A percentile compares a stretch with the other conserved stretches of the same genome.
Conservation (phyloP, 306 rosid species). For the Sesbania bispinosa region DNA sequence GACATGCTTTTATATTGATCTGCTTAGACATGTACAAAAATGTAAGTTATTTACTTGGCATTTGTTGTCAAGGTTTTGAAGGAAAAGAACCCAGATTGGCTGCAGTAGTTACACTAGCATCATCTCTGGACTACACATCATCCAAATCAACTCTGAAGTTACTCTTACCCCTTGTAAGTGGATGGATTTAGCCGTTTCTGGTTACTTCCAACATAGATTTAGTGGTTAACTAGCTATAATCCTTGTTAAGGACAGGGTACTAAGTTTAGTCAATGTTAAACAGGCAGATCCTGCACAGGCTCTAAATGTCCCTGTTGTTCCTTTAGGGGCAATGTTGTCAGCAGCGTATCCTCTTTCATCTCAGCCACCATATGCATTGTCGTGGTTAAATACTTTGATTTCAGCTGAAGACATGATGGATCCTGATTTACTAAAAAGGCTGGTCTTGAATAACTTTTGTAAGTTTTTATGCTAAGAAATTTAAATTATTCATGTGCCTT, state of each 20-base stretch:
- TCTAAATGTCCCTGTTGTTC: slow-evolving; percentile 89
- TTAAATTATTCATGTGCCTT: not conserved
- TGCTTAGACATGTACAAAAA: slow-evolving; percentile 5
- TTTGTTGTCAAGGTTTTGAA: slow-evolving; percentile 59
- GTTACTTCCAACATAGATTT: not conserved
- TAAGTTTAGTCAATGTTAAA: slow-evolving; percentile 41
- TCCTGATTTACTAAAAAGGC: slow-evolving; percentile 76
- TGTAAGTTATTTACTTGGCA: slow-evolving; percentile 5
- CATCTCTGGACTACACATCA: slow-evolving; percentile 90
- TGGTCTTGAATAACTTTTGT: slow-evolving; percentile 94
- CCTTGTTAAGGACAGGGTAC: not conserved
- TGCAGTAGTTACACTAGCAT: slow-evolving; percentile 88
- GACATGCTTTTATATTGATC: not conserved
- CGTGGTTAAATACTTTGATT: slow-evolving; percentile 84
- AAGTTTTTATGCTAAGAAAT: slow-evolving; percentile 37
- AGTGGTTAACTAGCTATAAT: slow-evolving; percentile 18
- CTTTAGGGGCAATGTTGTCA: slow-evolving; percentile 77
- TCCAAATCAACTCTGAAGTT: slow-evolving; percentile 86
- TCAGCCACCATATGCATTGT: slow-evolving; percentile 66
- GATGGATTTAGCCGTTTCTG: slow-evolving; percentile 15
- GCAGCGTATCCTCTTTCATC: slow-evolving; percentile 93
- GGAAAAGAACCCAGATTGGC: slow-evolving; percentile 75
- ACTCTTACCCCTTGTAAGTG: slow-evolving; percentile 91
- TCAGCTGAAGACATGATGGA: slow-evolving; percentile 98
- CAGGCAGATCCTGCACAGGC: slow-evolving; percentile 99